A percentile compares a stretch with the other conserved stretches of the same genome.
These are phyloP conservation scores for Agrocybe pediades DNA, from an alignment of 768 basidiomycete species.

Conservation along the genomic window DNA sequence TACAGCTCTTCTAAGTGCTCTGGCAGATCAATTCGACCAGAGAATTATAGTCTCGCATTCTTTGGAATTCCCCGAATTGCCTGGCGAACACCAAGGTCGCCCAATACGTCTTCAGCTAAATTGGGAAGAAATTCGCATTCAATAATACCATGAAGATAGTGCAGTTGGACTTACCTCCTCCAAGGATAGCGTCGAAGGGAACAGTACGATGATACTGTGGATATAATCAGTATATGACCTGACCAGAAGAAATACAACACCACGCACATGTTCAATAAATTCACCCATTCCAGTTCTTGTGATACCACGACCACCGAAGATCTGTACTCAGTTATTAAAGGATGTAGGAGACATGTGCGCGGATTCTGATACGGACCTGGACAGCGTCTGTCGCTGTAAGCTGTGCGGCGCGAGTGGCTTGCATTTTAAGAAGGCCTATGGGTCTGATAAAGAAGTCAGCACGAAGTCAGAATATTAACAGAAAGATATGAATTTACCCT, in stretches of 20 bases:
- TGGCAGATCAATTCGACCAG: no score
- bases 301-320: slow-evolving; percentile 88
- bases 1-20: slow-evolving; percentile 18
- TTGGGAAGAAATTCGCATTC: slow-evolving; percentile 12
- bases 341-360: not conserved
- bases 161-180: slow-evolving; percentile 57
- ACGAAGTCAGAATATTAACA: not conserved
- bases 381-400: slow-evolving; percentile 73
- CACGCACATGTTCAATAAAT: slow-evolving; percentile 64
- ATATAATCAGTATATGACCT: not conserved
- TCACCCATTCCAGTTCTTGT: slow-evolving; percentile 78
- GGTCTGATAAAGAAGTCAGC: slow-evolving; percentile 38
- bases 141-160: not conserved
- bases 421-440: slow-evolving; percentile 74
- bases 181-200: slow-evolving; percentile 70
- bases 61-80: slow-evolving; percentile 77
- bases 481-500: slow-evolving; percentile 44
- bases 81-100: slow-evolving; percentile 82
- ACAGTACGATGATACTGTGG: slow-evolving; percentile 63
- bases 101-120: slow-evolving; percentile 75
- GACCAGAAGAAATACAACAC: not conserved
- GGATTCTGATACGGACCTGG: slow-evolving; percentile 37
- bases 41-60: slow-evolving; percentile 66
- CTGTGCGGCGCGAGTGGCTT: slow-evolving; percentile 60
- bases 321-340: slow-evolving; percentile 28